Base-by-base conservation (phyloP, 768 basidiomycete genomes). In the Mycena crocata region DNA sequence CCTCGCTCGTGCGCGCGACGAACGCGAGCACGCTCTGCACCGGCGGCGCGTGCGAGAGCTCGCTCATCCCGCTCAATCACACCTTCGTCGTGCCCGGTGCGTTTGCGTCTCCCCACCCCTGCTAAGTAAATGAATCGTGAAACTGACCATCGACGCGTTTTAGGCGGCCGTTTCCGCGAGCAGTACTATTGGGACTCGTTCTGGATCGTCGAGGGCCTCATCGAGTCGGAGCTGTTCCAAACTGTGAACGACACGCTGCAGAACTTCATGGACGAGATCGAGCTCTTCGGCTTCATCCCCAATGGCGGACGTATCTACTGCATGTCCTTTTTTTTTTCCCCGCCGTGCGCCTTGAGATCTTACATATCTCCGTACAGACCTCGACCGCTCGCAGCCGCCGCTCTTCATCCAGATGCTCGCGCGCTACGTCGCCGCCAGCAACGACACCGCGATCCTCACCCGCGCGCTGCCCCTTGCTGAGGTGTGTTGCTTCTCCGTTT, bases 231-330 rank as follows among this genome's bases (percentile, higher is more conserved):
- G 68, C 84, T 98, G 15, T 90, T 87, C 71, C 82, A 83, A 58
- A 84, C 93, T 57, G 92, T 86, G 62, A 93, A 93, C 68, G 88
- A 83, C 14, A 93, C 95, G 0, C 81, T 98, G 35, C 89, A 93
- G 68, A 97, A 98, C 80, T 98, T 98, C 74, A 96, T 98, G 95
- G 96, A 98, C 73, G 91, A 97, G 75, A 81, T 98, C 49, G 88
- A 92, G 42, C 74, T 76, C 26, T 88, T 93, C 72, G 96, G 96
- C 0, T 98, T 98, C 81, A 91, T 98, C 67, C 96, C 96, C 2
- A 98, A 98, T 72, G 96, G 96, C 9, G 96, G 95, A 5, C 86
- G 95, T 14, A 94, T 93, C 55, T 98, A 98, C 73, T 98, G 91
- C 91, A 72, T 62, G 80, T 75, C 32, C 46, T 24, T 19, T 21